Base-by-base conservation (phyloP, 2,329 filamentous ascomycete species). In the Aspergillus texensis region DNA sequence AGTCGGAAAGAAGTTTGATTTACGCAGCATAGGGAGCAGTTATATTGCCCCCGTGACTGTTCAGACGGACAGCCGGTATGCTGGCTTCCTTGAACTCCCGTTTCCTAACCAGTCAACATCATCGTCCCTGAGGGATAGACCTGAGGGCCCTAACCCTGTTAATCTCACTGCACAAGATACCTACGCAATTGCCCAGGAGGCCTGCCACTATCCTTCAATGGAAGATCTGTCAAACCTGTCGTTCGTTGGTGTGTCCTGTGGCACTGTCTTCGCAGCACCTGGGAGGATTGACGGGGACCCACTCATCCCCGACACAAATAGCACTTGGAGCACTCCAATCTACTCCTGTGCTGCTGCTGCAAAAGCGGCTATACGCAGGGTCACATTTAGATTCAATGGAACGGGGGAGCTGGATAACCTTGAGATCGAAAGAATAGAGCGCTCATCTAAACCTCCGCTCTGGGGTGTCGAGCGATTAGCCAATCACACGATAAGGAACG, bases 381-480 rank as follows among this genome's bases (percentile, higher is more conserved):
- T 58, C 16, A 26, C 16, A 12, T 58, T 58, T 12, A 21, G 6
- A 2, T 30, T 16, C 41, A 46, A 58, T 16, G 36, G 24, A 1
- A 28, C 56, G 2, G 39, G 24, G 9, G 56, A 16, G 4, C 39
- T 58, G 12, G 16, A 9, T 6, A 41, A 28, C 8, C 41, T 58
- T 5, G 19, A 2, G 2, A 28, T 48, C 6, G 19, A 45, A 6
- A 46, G 11, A 1, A 43, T 58, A 6, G 28, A 36, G 4, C 36
- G 8, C 4, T 10, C 21, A 5, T 14, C 16, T 1, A 19, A 45
- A n/a, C n/a, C 8, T 12, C 56, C 41, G 12, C 36, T 45, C 16
- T 58, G 56, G 56, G 56, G 36, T 30, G 56, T 58, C 24, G 39
- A 58, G 21, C 41, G 41, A 45, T n/a, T 21, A n/a, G 9, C 4